Evolutionary conservation across 108 stramenopile species (phyloP), one percentile per base, ranked within the genome.

Genomic region (Cyclotella atomus): DNA sequence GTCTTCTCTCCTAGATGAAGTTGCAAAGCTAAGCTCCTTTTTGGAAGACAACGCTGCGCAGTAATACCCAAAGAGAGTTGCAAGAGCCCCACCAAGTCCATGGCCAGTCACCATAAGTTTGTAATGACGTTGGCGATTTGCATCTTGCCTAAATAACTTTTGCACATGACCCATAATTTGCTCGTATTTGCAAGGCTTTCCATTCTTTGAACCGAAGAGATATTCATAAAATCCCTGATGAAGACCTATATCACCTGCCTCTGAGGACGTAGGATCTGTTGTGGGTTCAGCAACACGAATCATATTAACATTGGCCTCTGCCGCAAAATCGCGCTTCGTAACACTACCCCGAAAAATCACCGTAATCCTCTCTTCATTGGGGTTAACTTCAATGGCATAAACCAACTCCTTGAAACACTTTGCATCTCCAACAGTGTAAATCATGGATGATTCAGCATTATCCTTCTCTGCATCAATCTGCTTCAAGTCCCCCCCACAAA

Each of bases 171-270:
- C 56, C 67, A 88, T 65, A 47, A 91, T 85, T 57, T 74, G 68
- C 1, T 69, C 67, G 46, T 86, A 78, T 46, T 87, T 84, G 46
- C 80, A 83, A 30, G 65, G 76, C 46, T 43, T 70, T n/a, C 76
- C 56, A 10, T 78, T 43, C 43, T 80, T 84, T 45, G 75, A 32
- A 36, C n/a, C n/a, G n/a, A 86, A 81, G 12, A 90, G 66, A 77
- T 90, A 90, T 54, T 88, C 84, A 70, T 84, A 79, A 61, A 90
- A 90, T 38, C 89, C 89, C 45, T 79, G 68, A 49, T 92, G 89
- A 25, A 92, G 50, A 2, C 82, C 75, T 29, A 92, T 60, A 15
- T 24, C 44, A 20, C 20, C 4, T 8, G 45, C n/a, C 20, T 60
- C 32, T 24, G n/a, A 24, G 7, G 49, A 30, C 17, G 59, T 63